phyloP scores from a whole-genome alignment of 768 basidiomycete genomes.

The Tylopilus sp. region DNA sequence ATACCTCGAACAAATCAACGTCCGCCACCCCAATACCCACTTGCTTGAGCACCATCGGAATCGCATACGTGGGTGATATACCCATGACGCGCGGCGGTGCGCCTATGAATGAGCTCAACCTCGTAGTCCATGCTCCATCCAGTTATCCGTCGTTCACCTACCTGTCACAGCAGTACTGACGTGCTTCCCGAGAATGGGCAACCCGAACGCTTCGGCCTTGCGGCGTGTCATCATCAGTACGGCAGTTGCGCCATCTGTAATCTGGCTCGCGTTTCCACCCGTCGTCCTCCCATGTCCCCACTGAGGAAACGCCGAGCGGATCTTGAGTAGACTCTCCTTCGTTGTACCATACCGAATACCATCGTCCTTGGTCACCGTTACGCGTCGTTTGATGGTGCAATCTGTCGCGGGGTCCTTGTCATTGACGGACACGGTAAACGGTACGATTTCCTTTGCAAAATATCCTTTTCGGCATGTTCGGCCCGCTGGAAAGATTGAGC shows the following conservation, averaged over 20 bases:
- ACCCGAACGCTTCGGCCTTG: constrained; percentile 72
- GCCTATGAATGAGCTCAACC: constrained; percentile 35
- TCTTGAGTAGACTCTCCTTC: constrained; percentile 56
- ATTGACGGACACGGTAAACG: constrained; percentile 63
- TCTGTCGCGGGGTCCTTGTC: constrained; percentile 59
- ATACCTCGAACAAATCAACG: constrained; percentile 77
- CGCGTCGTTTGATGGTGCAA: constrained; percentile 36
- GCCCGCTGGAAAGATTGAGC: constrained; percentile 77
- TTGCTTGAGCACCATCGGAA: constrained; percentile 69
- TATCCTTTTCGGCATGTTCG: constrained; percentile 63
- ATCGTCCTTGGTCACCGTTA: constrained; percentile 68
- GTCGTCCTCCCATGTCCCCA: constrained; percentile 75
- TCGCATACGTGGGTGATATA: constrained; percentile 80
- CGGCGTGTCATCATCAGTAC: constrained; percentile 76
- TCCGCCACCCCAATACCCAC: constrained; percentile 64
- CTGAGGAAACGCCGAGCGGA: constrained; percentile 77
- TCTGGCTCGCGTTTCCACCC: constrained; percentile 83
- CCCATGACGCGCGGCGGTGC: constrained; percentile 84
- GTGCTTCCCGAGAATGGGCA: constrained; percentile 75
- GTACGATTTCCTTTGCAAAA: constrained; percentile 70
- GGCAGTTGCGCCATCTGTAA: constrained; percentile 82
- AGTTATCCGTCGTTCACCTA: constrained; percentile 20
- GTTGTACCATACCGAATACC: constrained; percentile 78
- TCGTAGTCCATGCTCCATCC: too few relatives aligned
- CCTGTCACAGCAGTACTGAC: constrained; percentile 70